A percentile compares a stretch with the other conserved stretches of the same genome.
Conservation (phyloP, 139 green algal species). For the Haematococcus lacustris region DNA sequence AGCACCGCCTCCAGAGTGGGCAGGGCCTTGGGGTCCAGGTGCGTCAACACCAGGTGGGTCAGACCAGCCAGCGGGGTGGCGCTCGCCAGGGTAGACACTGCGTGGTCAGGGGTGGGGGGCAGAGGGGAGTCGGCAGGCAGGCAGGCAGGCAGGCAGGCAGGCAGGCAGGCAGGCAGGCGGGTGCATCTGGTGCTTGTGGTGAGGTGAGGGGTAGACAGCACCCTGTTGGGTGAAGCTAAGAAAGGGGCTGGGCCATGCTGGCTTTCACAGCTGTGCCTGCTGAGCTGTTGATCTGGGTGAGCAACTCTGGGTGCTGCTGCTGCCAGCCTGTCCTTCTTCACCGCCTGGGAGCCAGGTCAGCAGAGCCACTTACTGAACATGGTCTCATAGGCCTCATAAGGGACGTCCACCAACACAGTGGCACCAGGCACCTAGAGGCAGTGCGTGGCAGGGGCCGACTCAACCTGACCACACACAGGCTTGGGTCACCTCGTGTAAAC, state of each 20-base stretch:
- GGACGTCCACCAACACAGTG: constrained; percentile 69
- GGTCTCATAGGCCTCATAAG: constrained; percentile 59
- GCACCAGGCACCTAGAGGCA: constrained; percentile 9
- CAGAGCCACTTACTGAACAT: constrained; percentile 49
- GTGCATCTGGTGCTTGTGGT: not conserved
- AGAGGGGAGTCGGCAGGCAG: too few species aligned
- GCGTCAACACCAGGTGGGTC: constrained; percentile 73
- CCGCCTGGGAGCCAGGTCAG: too few species aligned
- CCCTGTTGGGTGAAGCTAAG: not conserved
- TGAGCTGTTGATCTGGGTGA: not conserved
- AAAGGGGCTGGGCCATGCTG: too few species aligned
- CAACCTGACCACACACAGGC: too few species aligned
- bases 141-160: not conserved
- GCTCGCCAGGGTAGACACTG: constrained; percentile 37
- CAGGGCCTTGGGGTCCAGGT: constrained; percentile 75
- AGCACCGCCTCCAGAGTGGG: constrained; percentile 64
- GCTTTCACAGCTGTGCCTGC: not conserved
- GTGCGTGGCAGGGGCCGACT: not conserved
- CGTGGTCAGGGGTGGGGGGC: too few species aligned
- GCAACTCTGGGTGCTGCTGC: not conserved
- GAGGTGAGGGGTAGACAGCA: not conserved
- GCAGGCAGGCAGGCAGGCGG: not conserved
- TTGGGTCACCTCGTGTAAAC: too few species aligned
- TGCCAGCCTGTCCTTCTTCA: too few species aligned
- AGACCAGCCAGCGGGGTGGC: constrained; percentile 25